A percentile compares a stretch with the other conserved stretches of the same genome.
Conservation (phyloP, 495 filamentous ascomycete genomes). For the Halenospora varia region DNA sequence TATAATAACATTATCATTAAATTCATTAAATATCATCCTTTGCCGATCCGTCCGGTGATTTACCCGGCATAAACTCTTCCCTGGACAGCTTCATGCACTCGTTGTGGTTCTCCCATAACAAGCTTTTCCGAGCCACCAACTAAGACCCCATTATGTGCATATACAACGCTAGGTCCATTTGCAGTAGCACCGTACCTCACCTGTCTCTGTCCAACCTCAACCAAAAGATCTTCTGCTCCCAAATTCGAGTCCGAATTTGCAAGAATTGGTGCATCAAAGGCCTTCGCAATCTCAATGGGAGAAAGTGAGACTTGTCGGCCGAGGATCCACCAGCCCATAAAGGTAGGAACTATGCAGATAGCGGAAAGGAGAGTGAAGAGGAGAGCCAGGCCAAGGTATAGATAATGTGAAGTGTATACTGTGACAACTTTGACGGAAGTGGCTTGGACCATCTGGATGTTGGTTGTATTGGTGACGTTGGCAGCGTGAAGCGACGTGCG, state of each 20-base stretch:
- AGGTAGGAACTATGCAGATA: slow-evolving; percentile 21
- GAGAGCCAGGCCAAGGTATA: neutral
- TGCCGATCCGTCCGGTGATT: too few species aligned
- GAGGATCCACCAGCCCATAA: slow-evolving; percentile 30
- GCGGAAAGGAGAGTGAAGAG: slow-evolving; percentile 11
- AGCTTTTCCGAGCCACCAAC: neutral
- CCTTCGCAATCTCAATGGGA: slow-evolving; percentile 32
- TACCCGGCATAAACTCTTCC: neutral
- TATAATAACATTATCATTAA: too few species aligned
- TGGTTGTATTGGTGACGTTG: neutral
- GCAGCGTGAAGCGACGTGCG: neutral
- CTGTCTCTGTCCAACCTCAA: neutral
- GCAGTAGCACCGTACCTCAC: neutral
- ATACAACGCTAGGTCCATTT: neutral
- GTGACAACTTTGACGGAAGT: slow-evolving; percentile 3
- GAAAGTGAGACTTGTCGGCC: slow-evolving; percentile 26
- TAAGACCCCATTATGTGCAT: neutral
- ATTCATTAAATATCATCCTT: too few species aligned
- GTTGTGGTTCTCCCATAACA: neutral
- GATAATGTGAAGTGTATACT: slow-evolving; percentile 3
- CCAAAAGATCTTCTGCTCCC: slow-evolving; percentile 4
- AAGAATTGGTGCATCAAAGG: slow-evolving; percentile 27
- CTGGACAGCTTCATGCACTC: neutral
- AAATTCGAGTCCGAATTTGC: slow-evolving; percentile 22
- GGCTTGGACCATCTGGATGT: neutral